Evolutionary conservation across 2,329 filamentous ascomycete species (phyloP), one percentile per base, ranked within the genome.

Genomic region (Chalara sp.): DNA sequence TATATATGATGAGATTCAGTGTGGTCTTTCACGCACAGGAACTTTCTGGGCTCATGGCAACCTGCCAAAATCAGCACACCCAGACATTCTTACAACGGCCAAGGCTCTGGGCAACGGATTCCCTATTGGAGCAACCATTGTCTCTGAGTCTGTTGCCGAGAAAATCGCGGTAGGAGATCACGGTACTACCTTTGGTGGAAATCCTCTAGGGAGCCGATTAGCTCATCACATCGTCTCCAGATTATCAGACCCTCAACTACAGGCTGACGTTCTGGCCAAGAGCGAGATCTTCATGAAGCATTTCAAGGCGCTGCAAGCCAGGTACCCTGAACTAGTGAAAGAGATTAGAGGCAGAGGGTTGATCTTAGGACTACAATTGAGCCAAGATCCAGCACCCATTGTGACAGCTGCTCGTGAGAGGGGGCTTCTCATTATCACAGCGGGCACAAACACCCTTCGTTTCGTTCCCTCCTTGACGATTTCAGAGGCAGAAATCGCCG

Each of bases 71-170:
- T 84, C 87, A 57, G 89, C 90, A 1, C 93, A 99, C 66, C 93
- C 93, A 6, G 93, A 99, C 63, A 85, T 99, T 58, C 72, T 99
- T 56, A 96, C 92, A 11, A 92, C 88, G 0, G 93, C 93, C 51
- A 99, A 99, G 74, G 93, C 93, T 1, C 82, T 99, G 2, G 93
- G 93, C 12, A 99, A 99, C 64, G 93, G 93, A 5, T 92, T 96
- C 68, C 93, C 93, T 45, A 91, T 99, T 58, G 93, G 89, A 47
- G 93, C 93, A 6, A 88, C 86, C 5, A 79, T 81, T 48, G 76
- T 79, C 35, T 78, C 73, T 57, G 63, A 63, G 50, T 72, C 76
- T 29, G 87, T 95, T 1, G 83, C 81, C 31, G 78, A 84, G 48
- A 83, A 84, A 62, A 79, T 81, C 60, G 72, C 74, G 59, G 67